Conservation (phyloP, 805 yeast species). For the Ogataea degrootiae region DNA sequence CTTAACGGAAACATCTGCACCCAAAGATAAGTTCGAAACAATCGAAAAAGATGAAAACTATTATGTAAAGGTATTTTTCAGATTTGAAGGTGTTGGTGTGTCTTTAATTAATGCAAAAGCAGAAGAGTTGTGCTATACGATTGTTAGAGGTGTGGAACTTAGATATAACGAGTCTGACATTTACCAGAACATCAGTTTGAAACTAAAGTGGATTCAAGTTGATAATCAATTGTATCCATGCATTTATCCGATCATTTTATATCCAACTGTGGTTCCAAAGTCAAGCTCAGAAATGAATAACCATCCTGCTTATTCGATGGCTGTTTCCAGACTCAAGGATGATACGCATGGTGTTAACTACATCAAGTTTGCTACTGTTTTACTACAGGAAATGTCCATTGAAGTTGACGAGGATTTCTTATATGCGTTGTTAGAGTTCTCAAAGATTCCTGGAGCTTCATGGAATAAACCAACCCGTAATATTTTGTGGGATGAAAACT, state of each 20-base stretch:
- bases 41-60: conserved; percentile 50
- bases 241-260: conserved; percentile 78
- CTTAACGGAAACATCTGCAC: conserved; percentile 22
- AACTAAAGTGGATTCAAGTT: conserved; percentile 90
- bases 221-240: conserved; percentile 91
- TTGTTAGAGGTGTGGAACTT: conserved; percentile 74
- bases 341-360: conserved; percentile 85
- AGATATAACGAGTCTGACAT: conserved; percentile 79
- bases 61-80: conserved; percentile 49
- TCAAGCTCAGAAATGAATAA: conserved; percentile 75
- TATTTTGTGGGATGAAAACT: conserved; percentile 52
- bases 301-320: conserved; percentile 88
- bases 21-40: conserved; percentile 49
- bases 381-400: conserved; percentile 85
- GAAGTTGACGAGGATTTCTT: conserved; percentile 94
- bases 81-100: conserved; percentile 81
- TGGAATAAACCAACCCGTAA: conserved; percentile 46
- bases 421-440: conserved; percentile 74
- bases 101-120: conserved; percentile 69
- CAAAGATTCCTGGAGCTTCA: conserved; percentile 76
- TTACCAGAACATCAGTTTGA: conserved; percentile 73
- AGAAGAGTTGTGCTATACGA: conserved; percentile 81
- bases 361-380: conserved; percentile 84
- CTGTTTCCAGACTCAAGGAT: conserved; percentile 80
- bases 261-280: conserved; percentile 87